These are phyloP conservation scores for Ogataea ganodermae DNA, from an alignment of 805 yeast genomes.

Conservation along the genomic window DNA sequence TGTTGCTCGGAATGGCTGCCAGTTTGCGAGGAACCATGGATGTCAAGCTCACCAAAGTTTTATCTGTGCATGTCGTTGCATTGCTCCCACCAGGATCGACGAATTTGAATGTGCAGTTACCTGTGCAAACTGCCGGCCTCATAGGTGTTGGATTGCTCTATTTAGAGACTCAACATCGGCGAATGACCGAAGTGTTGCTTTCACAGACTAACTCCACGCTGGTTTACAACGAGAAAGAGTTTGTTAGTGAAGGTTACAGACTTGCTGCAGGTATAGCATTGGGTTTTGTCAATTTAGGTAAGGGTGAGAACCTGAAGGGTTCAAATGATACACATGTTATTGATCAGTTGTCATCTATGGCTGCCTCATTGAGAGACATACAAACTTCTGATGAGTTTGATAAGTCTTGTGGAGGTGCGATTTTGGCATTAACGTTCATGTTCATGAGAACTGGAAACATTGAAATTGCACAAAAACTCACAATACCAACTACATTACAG, in stretches of 20 bases:
- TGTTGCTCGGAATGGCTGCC: conserved; percentile 90
- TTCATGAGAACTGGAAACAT: conserved; percentile 66
- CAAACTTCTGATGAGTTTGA: conserved; percentile 60
- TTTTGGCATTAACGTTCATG: conserved; percentile 72
- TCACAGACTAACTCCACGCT: conserved; percentile 65
- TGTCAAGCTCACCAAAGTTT: conserved; percentile 80
- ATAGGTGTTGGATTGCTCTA: conserved; percentile 88
- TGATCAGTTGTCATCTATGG: conserved; percentile 58
- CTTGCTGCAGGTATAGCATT: conserved; percentile 86
- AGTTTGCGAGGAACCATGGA: conserved; percentile 83
- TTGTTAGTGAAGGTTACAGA: conserved; percentile 77
- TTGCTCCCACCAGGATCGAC: conserved; percentile 88
- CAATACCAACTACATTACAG: conserved; percentile 60
- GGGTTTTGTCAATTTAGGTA: conserved; percentile 82
- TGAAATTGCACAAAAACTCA: conserved; percentile 60
- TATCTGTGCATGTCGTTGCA: conserved; percentile 92
- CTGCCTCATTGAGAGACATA: conserved; percentile 61
- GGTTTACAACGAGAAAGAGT: conserved; percentile 52
- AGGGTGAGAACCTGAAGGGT: conserved; percentile 57
- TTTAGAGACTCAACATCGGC: conserved; percentile 72
- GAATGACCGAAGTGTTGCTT: conserved; percentile 79
- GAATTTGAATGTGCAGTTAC: conserved; percentile 77
- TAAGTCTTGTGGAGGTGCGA: conserved; percentile 71
- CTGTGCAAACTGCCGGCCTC: conserved; percentile 89
- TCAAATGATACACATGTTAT: conserved; percentile 61